Evolutionary conservation across 345 rosid species (phyloP), one percentile per base, ranked within the genome.

Genomic region (Crucihimalaya himalaica): DNA sequence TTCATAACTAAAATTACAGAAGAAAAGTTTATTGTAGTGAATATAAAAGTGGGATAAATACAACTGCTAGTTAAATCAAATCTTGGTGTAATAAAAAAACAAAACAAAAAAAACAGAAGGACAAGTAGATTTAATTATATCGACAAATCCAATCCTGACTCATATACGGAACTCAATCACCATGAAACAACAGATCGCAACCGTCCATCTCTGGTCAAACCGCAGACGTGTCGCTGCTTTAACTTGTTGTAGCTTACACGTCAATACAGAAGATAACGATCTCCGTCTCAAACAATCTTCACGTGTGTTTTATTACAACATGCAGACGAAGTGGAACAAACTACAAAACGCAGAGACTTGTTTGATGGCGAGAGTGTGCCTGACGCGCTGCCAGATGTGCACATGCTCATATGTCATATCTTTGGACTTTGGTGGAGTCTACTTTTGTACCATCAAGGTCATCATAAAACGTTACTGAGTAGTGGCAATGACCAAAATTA

Each of bases 301-400:
- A 60, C 69, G 74, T 75, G 65, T 75, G 65, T 50, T 35, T 9
- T 35, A 9, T 32, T 47, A 18, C 1, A 75, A 16, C 74, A 75
- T 72, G 70, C 63, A 55, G 39, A 58, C 37, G 29, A 40, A 67
- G 23, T 18, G 3, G 8, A 60, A 31, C 27, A 46, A 58, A 28
- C 21, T 13, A 43, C 18, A 20, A 51, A 31, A 31, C 20, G 20
- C 73, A 29, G 54, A 65, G 72, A 64, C 66, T 27, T 43, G 18
- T 5, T 5, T 3, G 19, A 2, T 8, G 21, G 50, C 39, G 79
- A 69, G 64, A 69, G 57, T 76, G 52, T 23, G 10, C 0, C 4
- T 53, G 64, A 75, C 79, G 79, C 79, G 70, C 70, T 19, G 29
- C 8, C n/a, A 13, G 19, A 58, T 67, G 39, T 11, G 51, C 59